phyloP scores from a whole-genome alignment of 176 grass and related monocot genomes.

The Paspalum vaginatum region DNA sequence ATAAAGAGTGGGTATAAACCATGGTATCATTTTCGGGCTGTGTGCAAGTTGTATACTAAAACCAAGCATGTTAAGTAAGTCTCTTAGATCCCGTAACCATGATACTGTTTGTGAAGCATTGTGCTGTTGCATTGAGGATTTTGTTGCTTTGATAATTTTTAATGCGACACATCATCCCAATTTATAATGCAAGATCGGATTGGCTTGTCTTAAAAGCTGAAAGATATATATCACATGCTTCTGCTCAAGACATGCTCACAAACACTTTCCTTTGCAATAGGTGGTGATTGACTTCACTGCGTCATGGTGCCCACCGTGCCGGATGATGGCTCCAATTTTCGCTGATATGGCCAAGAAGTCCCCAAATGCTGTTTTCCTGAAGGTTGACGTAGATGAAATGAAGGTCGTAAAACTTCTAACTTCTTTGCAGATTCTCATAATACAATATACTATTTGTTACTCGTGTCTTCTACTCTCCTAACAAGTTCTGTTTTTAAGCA shows the following conservation, averaged over 20 bases:
- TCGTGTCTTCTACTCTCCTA: slow-evolving; percentile 1
- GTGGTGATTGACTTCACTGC: slow-evolving; percentile 78
- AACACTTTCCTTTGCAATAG: slow-evolving; percentile 33
- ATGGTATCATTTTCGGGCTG: no score
- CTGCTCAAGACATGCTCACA: slow-evolving; percentile 10
- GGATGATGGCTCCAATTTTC: slow-evolving; percentile 55
- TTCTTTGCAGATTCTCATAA: background rate
- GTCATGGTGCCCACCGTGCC: slow-evolving; percentile 62
- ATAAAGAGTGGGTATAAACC: no score
- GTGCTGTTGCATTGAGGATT: no score
- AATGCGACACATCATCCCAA: background rate
- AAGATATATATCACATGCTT: background rate
- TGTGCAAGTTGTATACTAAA: no score
- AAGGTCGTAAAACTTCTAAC: slow-evolving; percentile 34
- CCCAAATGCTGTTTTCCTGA: slow-evolving; percentile 56
- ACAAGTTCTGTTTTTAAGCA: slow-evolving; percentile 30
- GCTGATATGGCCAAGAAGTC: slow-evolving; percentile 62
- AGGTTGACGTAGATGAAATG: slow-evolving; percentile 76
- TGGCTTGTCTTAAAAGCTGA: background rate
- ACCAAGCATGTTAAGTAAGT: no score
- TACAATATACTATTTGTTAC: background rate
- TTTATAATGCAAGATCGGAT: background rate
- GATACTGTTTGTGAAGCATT: no score
- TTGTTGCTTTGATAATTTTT: no score
- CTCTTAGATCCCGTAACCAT: no score